These are phyloP conservation scores for Penicillium paradoxum DNA, from an alignment of 495 filamentous ascomycete genomes.

Conservation along the genomic window DNA sequence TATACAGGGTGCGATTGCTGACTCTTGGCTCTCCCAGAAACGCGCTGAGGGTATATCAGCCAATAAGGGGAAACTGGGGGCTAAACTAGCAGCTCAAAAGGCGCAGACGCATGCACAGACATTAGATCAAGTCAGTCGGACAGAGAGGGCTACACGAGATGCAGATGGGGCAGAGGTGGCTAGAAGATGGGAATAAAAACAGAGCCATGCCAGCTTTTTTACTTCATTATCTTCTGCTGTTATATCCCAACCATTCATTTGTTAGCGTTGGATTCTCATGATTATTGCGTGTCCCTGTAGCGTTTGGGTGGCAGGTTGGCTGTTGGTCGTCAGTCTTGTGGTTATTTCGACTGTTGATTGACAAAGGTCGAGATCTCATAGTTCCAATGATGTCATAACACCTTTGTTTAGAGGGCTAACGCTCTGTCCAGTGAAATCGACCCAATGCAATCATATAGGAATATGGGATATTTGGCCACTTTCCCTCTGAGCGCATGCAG, in stretches of 20 bases:
- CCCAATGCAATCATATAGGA: too few relatives aligned
- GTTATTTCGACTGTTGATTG: not conserved
- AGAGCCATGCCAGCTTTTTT: not conserved
- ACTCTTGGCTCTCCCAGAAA: conserved; percentile 24
- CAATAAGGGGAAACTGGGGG: conserved; percentile 52
- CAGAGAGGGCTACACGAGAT: conserved; percentile 53
- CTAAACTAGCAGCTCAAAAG: conserved; percentile 61
- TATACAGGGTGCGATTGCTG: not conserved
- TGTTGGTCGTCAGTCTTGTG: too few relatives aligned
- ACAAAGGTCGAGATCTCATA: not conserved
- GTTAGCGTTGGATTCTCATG: not conserved
- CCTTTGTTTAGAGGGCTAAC: too few relatives aligned
- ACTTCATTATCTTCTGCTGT: not conserved
- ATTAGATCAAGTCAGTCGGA: conserved; percentile 50
- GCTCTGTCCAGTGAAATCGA: too few relatives aligned
- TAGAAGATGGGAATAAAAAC: conserved; percentile 47
- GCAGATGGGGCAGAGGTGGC: conserved; percentile 49
- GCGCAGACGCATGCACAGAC: conserved; percentile 58
- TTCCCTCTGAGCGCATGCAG: too few relatives aligned
- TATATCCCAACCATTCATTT: not conserved
- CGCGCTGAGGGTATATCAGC: conserved; percentile 30
- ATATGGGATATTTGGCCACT: too few relatives aligned
- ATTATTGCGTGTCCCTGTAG: not conserved
- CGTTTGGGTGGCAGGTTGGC: too few relatives aligned
- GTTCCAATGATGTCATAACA: too few relatives aligned